Conservation (phyloP, 768 basidiomycete genomes). For the Termitomyces sp. region DNA sequence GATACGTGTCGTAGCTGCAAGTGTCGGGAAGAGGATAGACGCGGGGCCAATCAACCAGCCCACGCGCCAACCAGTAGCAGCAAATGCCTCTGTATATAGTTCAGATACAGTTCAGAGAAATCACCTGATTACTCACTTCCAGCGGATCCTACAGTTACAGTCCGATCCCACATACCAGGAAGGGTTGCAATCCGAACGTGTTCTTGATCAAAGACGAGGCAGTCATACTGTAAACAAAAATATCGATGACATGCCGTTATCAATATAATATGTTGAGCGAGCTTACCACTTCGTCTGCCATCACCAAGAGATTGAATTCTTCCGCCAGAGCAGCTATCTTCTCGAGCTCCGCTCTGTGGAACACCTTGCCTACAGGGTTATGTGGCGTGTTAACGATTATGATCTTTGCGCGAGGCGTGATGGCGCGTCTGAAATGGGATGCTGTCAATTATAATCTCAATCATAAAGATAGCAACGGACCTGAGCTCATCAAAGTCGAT, state of each 20-base stretch:
- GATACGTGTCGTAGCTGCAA: slow-evolving; percentile 90
- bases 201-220: slow-evolving; percentile 85
- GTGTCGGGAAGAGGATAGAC: slow-evolving; percentile 78
- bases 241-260: slow-evolving; percentile 1
- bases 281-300: slow-evolving; percentile 95
- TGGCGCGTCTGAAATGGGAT: slow-evolving; percentile 51
- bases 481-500: slow-evolving; percentile 87
- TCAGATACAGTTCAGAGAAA: background rate
- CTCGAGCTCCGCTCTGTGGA: slow-evolving; percentile 78
- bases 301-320: slow-evolving; percentile 88
- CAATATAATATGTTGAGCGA: background rate
- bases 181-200: slow-evolving; percentile 91
- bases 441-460: background rate
- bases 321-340: slow-evolving; percentile 83
- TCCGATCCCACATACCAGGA: slow-evolving; percentile 99
- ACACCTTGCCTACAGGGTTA: slow-evolving; percentile 98
- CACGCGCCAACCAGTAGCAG: slow-evolving; percentile 95
- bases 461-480: slow-evolving; percentile 28
- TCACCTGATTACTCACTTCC: slow-evolving; percentile 59
- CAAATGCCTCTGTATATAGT: slow-evolving; percentile 74
- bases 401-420: slow-evolving; percentile 89
- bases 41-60: slow-evolving; percentile 93
- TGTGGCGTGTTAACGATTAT: slow-evolving; percentile 96
- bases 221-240: slow-evolving; percentile 79
- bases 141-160: slow-evolving; percentile 93